A percentile compares a stretch with the other conserved stretches of the same genome.
Evolutionary conservation across 106 monocot genomes (phyloP).

Genomic region (Dendrobium chrysotoxum): DNA sequence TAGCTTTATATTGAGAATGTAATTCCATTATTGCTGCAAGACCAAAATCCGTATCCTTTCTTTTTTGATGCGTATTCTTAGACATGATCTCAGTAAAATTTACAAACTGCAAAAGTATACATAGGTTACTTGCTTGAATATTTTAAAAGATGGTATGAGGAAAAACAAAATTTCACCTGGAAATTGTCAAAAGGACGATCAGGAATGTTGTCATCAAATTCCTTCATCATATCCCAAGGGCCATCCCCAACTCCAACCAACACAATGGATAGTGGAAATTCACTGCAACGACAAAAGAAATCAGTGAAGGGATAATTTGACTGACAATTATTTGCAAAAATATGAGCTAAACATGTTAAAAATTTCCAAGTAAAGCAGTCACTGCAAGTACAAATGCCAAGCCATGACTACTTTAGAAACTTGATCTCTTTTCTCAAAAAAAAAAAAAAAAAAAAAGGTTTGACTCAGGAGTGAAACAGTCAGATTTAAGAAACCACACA

Average conservation of each 20-base stretch:
- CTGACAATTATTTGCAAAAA: neutral
- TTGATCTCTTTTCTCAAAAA: too few relatives aligned
- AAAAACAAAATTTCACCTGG: slow-evolving; percentile 4
- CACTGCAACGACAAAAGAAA: slow-evolving; percentile 32
- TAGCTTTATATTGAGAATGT: slow-evolving; percentile 57
- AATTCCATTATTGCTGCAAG: slow-evolving; percentile 70
- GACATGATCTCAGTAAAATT: slow-evolving; percentile 67
- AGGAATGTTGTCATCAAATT: slow-evolving; percentile 97
- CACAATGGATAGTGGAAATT: slow-evolving; percentile 84
- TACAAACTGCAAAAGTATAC: slow-evolving; percentile 36
- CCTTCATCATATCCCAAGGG: slow-evolving; percentile 92
- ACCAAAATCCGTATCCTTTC: slow-evolving; percentile 59
- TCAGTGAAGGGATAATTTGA: neutral
- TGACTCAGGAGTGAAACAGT: neutral
- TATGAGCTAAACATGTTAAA: neutral
- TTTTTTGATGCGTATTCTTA: slow-evolving; percentile 27
- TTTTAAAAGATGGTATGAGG: neutral
- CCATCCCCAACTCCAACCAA: slow-evolving; percentile 99
- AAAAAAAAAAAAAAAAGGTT: neutral
- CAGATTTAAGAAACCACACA: neutral
- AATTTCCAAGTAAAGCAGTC: neutral
- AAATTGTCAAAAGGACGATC: slow-evolving; percentile 15
- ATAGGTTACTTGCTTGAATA: neutral
- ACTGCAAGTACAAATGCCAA: too few relatives aligned
- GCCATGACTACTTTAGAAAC: too few relatives aligned